Evolutionary conservation across 306 rosid genomes (phyloP).

Genomic region (Sophora flavescens): DNA sequence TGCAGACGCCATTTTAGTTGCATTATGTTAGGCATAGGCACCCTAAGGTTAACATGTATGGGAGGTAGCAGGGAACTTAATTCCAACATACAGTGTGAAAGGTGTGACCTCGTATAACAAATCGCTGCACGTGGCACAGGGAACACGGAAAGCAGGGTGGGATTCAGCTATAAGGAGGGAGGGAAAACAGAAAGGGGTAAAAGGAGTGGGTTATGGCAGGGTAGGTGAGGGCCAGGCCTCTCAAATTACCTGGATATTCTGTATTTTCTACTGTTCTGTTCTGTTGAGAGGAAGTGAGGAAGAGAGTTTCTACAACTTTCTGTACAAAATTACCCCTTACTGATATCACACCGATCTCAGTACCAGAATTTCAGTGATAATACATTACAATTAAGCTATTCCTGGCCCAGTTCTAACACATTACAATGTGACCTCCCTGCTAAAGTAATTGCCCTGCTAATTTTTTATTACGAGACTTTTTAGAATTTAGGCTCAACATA

Average conservation of each 20-base stretch:
- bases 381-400: not conserved
- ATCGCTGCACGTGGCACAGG: not conserved
- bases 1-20: not conserved
- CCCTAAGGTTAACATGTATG: not conserved
- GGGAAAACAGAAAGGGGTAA: not conserved
- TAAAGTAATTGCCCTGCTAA: not conserved
- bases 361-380: constrained; percentile 8
- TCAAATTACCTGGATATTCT: not conserved
- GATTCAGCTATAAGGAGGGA: not conserved
- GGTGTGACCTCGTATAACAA: not conserved
- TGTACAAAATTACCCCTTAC: not conserved
- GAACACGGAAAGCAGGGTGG: not conserved
- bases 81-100: not conserved
- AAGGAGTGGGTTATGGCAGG: not conserved
- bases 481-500: no score
- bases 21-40: not conserved
- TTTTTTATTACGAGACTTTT: not conserved
- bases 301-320: not conserved
- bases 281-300: constrained; percentile 1
- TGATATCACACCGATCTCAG: not conserved
- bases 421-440: not conserved
- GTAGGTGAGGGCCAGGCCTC: not conserved
- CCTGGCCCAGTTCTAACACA: not conserved
- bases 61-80: not conserved
- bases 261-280: not conserved